These are phyloP conservation scores for Juglanconis oblonga DNA, from an alignment of 2,329 filamentous ascomycete species.

Conservation along the genomic window DNA sequence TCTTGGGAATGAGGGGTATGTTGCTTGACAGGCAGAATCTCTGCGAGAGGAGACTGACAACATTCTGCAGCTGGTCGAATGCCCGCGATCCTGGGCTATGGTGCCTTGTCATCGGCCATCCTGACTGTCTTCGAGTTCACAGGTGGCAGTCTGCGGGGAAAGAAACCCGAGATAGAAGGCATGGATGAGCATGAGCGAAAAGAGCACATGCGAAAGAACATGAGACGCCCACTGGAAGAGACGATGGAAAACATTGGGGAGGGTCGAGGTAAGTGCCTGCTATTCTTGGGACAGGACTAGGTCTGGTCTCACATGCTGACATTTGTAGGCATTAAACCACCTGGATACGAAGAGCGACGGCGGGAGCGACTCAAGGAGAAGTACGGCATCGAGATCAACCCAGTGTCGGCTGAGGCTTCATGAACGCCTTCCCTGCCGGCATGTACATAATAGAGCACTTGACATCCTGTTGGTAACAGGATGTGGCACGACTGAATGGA, in stretches of 20 bases:
- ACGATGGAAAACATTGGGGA: constrained; percentile 81
- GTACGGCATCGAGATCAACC: constrained; percentile 82
- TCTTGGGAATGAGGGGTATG: constrained; percentile 72
- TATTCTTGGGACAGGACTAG: not conserved
- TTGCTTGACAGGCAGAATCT: constrained; percentile 26
- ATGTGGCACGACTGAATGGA: constrained; percentile 4
- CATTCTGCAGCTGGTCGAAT: constrained; percentile 56
- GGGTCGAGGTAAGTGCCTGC: constrained; percentile 66
- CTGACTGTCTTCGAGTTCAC: constrained; percentile 68
- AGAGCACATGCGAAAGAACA: constrained; percentile 69
- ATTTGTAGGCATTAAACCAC: constrained; percentile 69
- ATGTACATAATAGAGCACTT: constrained; percentile 19
- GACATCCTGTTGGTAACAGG: not conserved
- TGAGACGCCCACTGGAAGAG: constrained; percentile 72
- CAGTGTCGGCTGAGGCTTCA: constrained; percentile 49
- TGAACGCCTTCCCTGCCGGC: constrained; percentile 18
- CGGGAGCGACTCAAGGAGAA: constrained; percentile 77
- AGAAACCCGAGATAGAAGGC: constrained; percentile 60
- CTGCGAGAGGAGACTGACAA: constrained; percentile 2
- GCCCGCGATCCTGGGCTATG: constrained; percentile 68
- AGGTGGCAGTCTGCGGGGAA: constrained; percentile 54
- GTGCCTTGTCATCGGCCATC: constrained; percentile 51
- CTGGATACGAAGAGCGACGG: constrained; percentile 82
- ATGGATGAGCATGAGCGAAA: constrained; percentile 73
- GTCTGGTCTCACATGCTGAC: constrained; percentile 4